Base-by-base conservation (phyloP, 345 rosid species). In the Physaria fendleri region DNA sequence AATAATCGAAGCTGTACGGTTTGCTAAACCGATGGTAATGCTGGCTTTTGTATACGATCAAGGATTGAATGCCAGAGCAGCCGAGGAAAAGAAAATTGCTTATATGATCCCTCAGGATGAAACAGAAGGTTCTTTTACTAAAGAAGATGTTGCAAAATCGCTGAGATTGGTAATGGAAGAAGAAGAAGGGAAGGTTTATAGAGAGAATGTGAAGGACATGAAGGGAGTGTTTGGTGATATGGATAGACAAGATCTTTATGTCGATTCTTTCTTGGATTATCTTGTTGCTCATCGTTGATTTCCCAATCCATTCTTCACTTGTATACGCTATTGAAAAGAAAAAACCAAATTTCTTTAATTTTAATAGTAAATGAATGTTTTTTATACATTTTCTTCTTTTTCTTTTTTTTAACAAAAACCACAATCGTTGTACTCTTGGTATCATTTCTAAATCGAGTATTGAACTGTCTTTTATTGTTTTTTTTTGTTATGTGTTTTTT, bases 201-300 rank as follows among this genome's bases (percentile, higher is more conserved):
- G 75, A 29, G 75, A 74, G 8, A 76, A 61, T 6, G 73, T 67
- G 0, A 73, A 49, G 60, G 77, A 68, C 10, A 68, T 74, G 75
- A 65, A 43, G 23, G 21, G 16, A 1, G 13, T 73, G 5, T 50
- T 62, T 35, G 62, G 68, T 12, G 62, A 61, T 16, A 22, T 50
- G 45, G 61, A 51, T 15, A 40, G 7, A n/a, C 73, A 61, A 45
- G 62, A 69, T 37, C 42, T 3, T 11, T 61, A 69, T 14, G 47
- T 69, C 0, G 48, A 51, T 33, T 9, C 33, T 24, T 69, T 61
- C 8, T 16, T 60, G 30, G 46, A 22, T 18, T 37, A 42, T 38
- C 62, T 60, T 15, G 23, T 46, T 27, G 24, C 52, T 40, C 21
- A 52, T 41, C 44, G 63, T n/a, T n/a, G n/a, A n/a, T n/a, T n/a